Percentiles rank a stretch among this genome's conserved stretches.
phyloP scores from a whole-genome alignment of 768 basidiomycete genomes.

The Cubamyces sp. region DNA sequence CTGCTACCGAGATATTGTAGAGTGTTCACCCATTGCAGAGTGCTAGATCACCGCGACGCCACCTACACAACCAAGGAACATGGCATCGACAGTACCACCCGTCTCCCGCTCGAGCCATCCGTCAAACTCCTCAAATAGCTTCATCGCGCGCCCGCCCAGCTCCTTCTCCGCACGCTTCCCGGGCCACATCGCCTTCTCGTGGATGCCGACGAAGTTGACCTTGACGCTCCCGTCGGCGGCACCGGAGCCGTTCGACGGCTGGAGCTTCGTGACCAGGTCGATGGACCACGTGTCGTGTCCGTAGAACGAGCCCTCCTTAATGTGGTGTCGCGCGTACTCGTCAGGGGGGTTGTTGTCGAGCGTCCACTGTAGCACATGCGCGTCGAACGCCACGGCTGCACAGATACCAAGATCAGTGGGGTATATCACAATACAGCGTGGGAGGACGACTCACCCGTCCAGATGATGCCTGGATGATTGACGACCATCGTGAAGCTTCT shows the following conservation, averaged over 20 bases:
- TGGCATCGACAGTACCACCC: slow-evolving; percentile 65
- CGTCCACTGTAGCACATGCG: slow-evolving; percentile 85
- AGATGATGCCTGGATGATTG: slow-evolving; percentile 80
- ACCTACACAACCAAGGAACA: slow-evolving; percentile 71
- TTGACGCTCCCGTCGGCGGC: slow-evolving; percentile 40
- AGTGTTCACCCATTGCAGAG: no score
- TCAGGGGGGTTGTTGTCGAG: slow-evolving; percentile 79
- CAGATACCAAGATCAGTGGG: not conserved
- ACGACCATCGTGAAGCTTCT: slow-evolving; percentile 72
- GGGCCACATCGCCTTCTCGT: slow-evolving; percentile 87
- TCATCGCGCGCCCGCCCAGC: slow-evolving; percentile 63
- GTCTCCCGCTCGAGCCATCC: slow-evolving; percentile 70
- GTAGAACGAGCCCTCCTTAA: slow-evolving; percentile 92
- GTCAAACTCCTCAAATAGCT: slow-evolving; percentile 75
- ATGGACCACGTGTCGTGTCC: slow-evolving; percentile 74
- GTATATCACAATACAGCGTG: not conserved
- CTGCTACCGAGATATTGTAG: no score
- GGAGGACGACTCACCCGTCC: slow-evolving; percentile 62
- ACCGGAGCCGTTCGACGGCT: slow-evolving; percentile 26
- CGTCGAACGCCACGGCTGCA: slow-evolving; percentile 86
- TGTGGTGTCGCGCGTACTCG: slow-evolving; percentile 78
- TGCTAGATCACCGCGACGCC: slow-evolving; percentile 52
- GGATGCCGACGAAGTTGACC: slow-evolving; percentile 81
- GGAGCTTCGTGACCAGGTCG: slow-evolving; percentile 68
- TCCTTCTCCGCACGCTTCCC: slow-evolving; percentile 53